Percentiles rank a stretch among this genome's conserved stretches.
Evolutionary conservation across 2,329 filamentous ascomycete genomes (phyloP).

Genomic region (Apiospora koreana): DNA sequence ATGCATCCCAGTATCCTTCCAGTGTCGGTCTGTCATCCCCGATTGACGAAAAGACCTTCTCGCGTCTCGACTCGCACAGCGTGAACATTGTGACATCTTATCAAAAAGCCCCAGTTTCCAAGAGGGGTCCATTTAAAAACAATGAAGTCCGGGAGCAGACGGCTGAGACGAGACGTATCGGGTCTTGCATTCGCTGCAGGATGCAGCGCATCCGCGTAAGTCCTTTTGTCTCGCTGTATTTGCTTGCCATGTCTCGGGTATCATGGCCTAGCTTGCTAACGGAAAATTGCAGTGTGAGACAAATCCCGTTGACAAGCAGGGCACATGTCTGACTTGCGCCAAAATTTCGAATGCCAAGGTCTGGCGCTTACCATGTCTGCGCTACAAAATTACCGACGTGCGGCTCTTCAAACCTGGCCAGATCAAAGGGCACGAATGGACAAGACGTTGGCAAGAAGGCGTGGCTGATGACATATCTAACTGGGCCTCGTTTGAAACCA

Average conservation of each 20-base stretch:
- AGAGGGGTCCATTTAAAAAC: slow-evolving; percentile 57
- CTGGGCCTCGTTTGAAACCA: slow-evolving; percentile 56
- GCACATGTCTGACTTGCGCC: slow-evolving; percentile 54
- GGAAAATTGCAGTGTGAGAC: slow-evolving; percentile 48
- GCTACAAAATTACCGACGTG: slow-evolving; percentile 62
- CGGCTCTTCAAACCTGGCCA: slow-evolving; percentile 59
- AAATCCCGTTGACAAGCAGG: slow-evolving; percentile 47
- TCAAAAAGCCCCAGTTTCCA: slow-evolving; percentile 38
- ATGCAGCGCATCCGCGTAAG: slow-evolving; percentile 64
- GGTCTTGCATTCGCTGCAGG: slow-evolving; percentile 60
- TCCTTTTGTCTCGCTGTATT: slow-evolving; percentile 15
- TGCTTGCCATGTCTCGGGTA: background rate
- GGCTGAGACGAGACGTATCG: slow-evolving; percentile 57
- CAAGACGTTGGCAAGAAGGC: slow-evolving; percentile 57
- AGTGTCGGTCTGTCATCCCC: slow-evolving; percentile 17
- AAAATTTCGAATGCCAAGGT: slow-evolving; percentile 52
- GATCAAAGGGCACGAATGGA: slow-evolving; percentile 61
- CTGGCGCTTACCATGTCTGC: slow-evolving; percentile 56
- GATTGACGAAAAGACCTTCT: slow-evolving; percentile 20
- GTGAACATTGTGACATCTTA: slow-evolving; percentile 32
- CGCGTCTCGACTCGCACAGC: slow-evolving; percentile 17
- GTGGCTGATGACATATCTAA: slow-evolving; percentile 55
- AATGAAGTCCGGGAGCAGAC: slow-evolving; percentile 53
- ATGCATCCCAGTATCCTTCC: slow-evolving; percentile 21
- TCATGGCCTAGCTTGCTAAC: background rate